phyloP scores from a whole-genome alignment of 129 eudicot species.

The Apium graveolens region DNA sequence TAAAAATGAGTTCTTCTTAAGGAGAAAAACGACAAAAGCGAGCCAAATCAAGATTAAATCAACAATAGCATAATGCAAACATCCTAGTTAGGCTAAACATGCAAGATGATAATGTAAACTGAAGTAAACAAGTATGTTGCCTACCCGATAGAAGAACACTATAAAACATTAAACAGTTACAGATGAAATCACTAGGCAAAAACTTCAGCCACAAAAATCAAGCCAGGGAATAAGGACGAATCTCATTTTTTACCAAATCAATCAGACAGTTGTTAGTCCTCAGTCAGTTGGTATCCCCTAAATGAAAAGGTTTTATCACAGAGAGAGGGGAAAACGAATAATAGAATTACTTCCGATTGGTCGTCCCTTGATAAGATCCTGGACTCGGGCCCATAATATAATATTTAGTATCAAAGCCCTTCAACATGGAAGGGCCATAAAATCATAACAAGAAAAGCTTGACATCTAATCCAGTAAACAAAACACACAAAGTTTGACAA shows the following conservation, averaged over 20 bases:
- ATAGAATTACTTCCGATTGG: too few species aligned
- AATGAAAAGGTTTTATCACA: too few species aligned
- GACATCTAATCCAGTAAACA: background rate
- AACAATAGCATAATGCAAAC: too few species aligned
- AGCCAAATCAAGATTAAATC: too few species aligned
- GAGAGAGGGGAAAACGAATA: too few species aligned
- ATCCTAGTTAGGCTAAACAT: too few species aligned
- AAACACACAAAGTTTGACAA: background rate
- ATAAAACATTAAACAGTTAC: background rate
- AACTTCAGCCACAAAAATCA: background rate
- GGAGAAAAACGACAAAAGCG: background rate
- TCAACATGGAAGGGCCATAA: background rate
- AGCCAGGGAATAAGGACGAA: background rate
- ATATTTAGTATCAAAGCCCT: too few species aligned
- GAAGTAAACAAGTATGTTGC: background rate
- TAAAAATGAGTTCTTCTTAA: background rate
- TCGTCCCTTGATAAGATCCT: too few species aligned
- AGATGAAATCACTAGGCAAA: background rate
- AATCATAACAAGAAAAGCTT: background rate
- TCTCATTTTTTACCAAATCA: background rate
- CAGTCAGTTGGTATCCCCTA: background rate
- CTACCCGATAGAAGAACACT: background rate
- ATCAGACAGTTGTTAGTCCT: too few species aligned
- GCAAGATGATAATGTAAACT: background rate
- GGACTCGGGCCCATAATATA: too few species aligned